Evolutionary conservation across 306 rosid genomes (phyloP).

Genomic region (Fagus crenata): DNA sequence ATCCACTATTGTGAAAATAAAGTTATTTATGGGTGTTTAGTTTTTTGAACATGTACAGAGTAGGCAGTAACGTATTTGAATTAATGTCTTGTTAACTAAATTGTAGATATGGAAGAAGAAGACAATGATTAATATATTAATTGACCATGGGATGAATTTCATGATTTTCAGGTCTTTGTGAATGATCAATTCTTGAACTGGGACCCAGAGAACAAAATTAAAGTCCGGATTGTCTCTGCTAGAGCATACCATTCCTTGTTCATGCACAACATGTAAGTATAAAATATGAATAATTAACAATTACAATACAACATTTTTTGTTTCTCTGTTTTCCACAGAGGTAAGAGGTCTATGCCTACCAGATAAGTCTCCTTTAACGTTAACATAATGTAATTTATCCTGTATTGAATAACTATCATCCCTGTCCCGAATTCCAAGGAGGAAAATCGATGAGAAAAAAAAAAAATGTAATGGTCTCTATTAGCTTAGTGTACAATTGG

Average conservation of each 20-base stretch:
- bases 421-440: slow-evolving; percentile 10
- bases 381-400: slow-evolving; percentile 2
- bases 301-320: slow-evolving; percentile 9
- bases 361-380: slow-evolving; percentile 44
- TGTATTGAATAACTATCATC: slow-evolving; percentile 19
- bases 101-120: not conserved
- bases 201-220: slow-evolving; percentile 79
- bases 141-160: not conserved
- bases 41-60: not conserved
- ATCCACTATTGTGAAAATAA: no score
- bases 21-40: not conserved
- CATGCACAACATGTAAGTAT: slow-evolving; percentile 97
- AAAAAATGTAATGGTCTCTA: slow-evolving; percentile 29
- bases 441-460: slow-evolving; percentile 5
- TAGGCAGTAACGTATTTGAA: not conserved
- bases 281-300: not conserved
- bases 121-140: not conserved
- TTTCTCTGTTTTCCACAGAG: slow-evolving; percentile 12
- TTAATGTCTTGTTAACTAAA: not conserved
- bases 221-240: slow-evolving; percentile 84
- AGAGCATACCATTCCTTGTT: slow-evolving; percentile 96
- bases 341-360: slow-evolving; percentile 28
- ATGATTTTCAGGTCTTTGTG: slow-evolving; percentile 66
- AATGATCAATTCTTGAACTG: slow-evolving; percentile 91
- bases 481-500: slow-evolving; percentile 56